phyloP scores from a whole-genome alignment of 2,329 filamentous ascomycete species.

The Ophiosphaerella korrae region DNA sequence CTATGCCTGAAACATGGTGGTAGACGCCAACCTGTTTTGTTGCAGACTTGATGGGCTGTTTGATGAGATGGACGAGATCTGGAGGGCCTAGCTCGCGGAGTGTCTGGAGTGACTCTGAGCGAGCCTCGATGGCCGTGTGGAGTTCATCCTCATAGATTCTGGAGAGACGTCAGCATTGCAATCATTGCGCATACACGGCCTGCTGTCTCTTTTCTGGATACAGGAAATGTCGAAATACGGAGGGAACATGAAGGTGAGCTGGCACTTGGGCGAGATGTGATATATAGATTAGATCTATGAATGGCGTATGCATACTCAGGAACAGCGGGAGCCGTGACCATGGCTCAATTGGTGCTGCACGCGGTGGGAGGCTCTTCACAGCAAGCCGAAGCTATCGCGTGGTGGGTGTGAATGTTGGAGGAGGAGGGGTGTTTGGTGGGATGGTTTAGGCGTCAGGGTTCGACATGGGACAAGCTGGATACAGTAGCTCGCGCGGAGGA shows the following conservation, averaged over 20 bases:
- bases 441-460: conserved; percentile 17
- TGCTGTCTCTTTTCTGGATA: background rate
- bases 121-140: conserved; percentile 87
- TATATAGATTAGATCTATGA: conserved; percentile 12
- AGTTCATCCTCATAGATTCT: conserved; percentile 94
- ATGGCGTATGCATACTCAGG: conserved; percentile 47
- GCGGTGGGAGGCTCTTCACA: conserved; percentile 12
- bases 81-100: conserved; percentile 94
- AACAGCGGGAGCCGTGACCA: conserved; percentile 51
- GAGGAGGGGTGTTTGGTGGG: conserved; percentile 17
- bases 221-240: background rate
- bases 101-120: conserved; percentile 83
- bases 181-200: background rate
- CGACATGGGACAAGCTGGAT: conserved; percentile 21
- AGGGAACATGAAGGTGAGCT: background rate
- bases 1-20: conserved; percentile 95
- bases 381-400: conserved; percentile 7
- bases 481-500: conserved; percentile 23
- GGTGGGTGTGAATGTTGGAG: conserved; percentile 12
- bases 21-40: conserved; percentile 84
- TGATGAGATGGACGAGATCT: conserved; percentile 93
- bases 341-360: conserved; percentile 40
- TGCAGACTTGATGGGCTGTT: conserved; percentile 66
- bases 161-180: conserved; percentile 10
- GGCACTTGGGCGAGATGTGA: background rate